Conservation (phyloP, 495 filamentous ascomycete species). For the Bacidia rubella region DNA sequence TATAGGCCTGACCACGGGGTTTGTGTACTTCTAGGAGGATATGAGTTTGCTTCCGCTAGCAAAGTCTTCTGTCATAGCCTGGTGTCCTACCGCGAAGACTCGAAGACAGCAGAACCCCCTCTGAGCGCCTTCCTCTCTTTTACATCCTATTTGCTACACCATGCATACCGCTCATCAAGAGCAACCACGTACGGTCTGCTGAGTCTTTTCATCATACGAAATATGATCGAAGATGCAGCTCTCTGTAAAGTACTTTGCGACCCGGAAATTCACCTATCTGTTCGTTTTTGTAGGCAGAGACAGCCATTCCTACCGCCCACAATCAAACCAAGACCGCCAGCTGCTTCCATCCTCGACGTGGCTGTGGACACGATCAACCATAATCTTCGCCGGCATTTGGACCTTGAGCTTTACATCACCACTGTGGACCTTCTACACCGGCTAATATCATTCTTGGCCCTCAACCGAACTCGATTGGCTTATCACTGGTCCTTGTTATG, state of each 20-base stretch:
- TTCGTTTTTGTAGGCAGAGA: constrained; percentile 81
- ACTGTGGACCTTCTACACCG: constrained; percentile 66
- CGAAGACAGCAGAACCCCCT: constrained; percentile 57
- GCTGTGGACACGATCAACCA: constrained; percentile 86
- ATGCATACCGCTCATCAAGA: constrained; percentile 72
- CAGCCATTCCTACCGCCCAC: constrained; percentile 76
- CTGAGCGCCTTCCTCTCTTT: constrained; percentile 76
- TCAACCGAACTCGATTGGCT: constrained; percentile 56
- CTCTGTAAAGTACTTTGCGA: constrained; percentile 76
- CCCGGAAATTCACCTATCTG: constrained; percentile 58
- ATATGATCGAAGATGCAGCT: constrained; percentile 74
- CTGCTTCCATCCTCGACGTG: constrained; percentile 66
- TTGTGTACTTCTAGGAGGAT: constrained; percentile 67
- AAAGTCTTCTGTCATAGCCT: constrained; percentile 87
- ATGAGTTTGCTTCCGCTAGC: constrained; percentile 90
- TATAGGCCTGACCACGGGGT: constrained; percentile 63
- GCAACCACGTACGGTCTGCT: constrained; percentile 70
- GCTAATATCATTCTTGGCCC: constrained; percentile 68
- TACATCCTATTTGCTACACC: constrained; percentile 83
- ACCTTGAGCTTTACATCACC: constrained; percentile 70
- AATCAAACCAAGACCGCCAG: constrained; percentile 53
- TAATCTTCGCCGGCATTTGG: constrained; percentile 74
- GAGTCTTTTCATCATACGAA: constrained; percentile 67
- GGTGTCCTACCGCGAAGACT: constrained; percentile 44
- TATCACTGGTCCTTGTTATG: constrained; percentile 98